Base-by-base conservation (phyloP, 2,329 filamentous ascomycete genomes). In the Teratosphaeriaceae sp. region DNA sequence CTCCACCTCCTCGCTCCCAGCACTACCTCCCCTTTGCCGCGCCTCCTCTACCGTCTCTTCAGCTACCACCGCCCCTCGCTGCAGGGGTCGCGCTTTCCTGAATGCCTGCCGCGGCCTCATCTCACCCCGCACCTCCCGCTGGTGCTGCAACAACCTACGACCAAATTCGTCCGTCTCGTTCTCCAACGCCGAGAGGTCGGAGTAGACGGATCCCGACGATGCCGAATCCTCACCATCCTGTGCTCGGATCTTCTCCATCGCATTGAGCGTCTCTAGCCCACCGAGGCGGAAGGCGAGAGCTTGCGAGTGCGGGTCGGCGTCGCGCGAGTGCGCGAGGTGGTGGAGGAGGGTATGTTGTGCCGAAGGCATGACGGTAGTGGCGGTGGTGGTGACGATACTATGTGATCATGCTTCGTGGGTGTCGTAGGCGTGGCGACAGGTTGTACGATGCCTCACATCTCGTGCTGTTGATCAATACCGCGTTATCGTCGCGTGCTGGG, bases 151-250 rank as follows among this genome's bases (percentile, higher is more conserved):
- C 49, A 73, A 63, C 39, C 58, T 59, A 40, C 60, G 60, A 13
- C 69, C 70, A 45, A 74, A 71, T 1, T 71, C 68, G 51, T 72
- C 68, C 16, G 64, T 67, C 44, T 66, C 67, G 46, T 66, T 64
- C 31, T 70, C 68, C 41, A 69, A 52, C 9, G 59, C 59, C 23
- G 59, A 66, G 27, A 70, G 48, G 24, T 59, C 61, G 9, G 66
- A 62, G 18, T 51, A 39, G 7, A 40, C 50, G 13, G 50, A 53
- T 31, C 44, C 42, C 24, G 50, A 53, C 9, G 46, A 51, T 12
- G 7, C 39, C 12, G 38, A 40, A 27, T 47, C 50, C 16, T 48
- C 44, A 22, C 51, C 53, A 41, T 55, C 52, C 27, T 56, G 47
- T 34, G 42, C 52, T 35, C 48, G 49, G 39, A 54, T 49, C 42